Percentiles rank a stretch among this genome's conserved stretches.
These are phyloP conservation scores for Hevea brasiliensis DNA, from an alignment of 345 rosid species.

Conservation along the genomic window DNA sequence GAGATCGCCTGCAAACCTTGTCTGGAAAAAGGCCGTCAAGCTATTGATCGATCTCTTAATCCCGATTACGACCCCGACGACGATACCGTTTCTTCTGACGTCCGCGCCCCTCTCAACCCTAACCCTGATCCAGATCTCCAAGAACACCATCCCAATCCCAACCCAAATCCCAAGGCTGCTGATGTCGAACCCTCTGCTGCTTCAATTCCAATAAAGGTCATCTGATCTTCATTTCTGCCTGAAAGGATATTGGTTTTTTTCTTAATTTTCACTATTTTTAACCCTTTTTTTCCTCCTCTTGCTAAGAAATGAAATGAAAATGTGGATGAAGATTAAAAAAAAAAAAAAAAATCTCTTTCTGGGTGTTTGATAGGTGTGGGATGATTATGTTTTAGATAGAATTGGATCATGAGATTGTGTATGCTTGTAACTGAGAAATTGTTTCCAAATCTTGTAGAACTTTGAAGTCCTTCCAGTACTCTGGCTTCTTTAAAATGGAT, in stretches of 20 bases:
- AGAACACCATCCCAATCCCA: not conserved
- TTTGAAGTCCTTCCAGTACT: no score
- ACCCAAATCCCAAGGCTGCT: no score
- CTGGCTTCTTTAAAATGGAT: no score
- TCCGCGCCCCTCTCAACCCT: conserved; percentile 48
- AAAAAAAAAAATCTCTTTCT: no score
- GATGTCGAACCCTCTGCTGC: not conserved
- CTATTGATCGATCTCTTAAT: conserved; percentile 73
- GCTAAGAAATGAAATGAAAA: no score
- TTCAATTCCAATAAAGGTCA: conserved; percentile 3
- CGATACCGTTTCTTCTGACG: conserved; percentile 15
- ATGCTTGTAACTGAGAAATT: not conserved
- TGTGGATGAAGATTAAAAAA: no score
- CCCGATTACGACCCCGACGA: conserved; percentile 84
- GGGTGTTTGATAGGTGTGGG: no score
- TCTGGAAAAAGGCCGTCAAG: conserved; percentile 67
- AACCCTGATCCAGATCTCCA: not conserved
- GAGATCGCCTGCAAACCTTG: conserved; percentile 90
- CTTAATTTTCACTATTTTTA: not conserved
- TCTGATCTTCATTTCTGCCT: not conserved
- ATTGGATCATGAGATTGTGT: not conserved
- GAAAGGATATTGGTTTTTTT: not conserved
- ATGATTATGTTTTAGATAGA: no score
- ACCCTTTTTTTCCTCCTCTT: no score
- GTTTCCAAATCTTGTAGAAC: no score